Conservation (phyloP, 805 yeast species). For the Metschnikowia chrysomelidarum region DNA sequence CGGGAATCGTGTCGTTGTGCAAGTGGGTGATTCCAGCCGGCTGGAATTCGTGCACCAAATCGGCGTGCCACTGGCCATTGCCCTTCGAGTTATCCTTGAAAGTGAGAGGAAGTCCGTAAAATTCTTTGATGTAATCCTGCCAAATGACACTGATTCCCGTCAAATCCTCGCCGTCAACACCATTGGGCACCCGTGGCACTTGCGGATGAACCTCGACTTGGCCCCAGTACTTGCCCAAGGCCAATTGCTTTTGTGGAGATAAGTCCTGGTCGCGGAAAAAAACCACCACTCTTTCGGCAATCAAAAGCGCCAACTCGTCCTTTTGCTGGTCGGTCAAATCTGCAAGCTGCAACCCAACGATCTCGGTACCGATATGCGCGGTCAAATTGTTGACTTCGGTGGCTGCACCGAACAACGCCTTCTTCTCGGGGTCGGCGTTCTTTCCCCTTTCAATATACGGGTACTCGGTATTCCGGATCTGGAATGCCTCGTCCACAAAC, state of each 20-base stretch:
- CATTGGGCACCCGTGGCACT: slow-evolving; percentile 19
- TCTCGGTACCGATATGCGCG: slow-evolving; percentile 32
- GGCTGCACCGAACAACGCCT: slow-evolving; percentile 32
- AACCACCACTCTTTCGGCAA: slow-evolving; percentile 32
- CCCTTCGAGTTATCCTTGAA: slow-evolving; percentile 29
- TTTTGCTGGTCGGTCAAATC: slow-evolving; percentile 29
- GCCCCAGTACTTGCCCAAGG: slow-evolving; percentile 31
- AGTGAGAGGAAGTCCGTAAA: slow-evolving; percentile 23
- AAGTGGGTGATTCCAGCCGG: slow-evolving; percentile 58
- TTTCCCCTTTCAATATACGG: slow-evolving; percentile 27
- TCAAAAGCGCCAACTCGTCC: slow-evolving; percentile 31
- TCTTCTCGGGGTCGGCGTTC: slow-evolving; percentile 31
- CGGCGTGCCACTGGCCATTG: slow-evolving; percentile 41
- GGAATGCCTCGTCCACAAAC: slow-evolving; percentile 26
- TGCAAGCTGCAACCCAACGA: slow-evolving; percentile 29
- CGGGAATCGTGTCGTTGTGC: slow-evolving; percentile 50
- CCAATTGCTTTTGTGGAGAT: slow-evolving; percentile 30
- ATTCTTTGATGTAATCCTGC: slow-evolving; percentile 27
- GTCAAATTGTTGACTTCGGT: slow-evolving; percentile 29
- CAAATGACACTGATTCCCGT: slow-evolving; percentile 32
- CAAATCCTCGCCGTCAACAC: slow-evolving; percentile 14
- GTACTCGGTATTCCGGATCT: slow-evolving; percentile 23
- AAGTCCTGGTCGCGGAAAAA: slow-evolving; percentile 32
- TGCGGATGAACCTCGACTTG: slow-evolving; percentile 26
- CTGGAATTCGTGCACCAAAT: slow-evolving; percentile 53